Evolutionary conservation across 805 yeast species (phyloP).

Genomic region (Clavispora santaluciae): DNA sequence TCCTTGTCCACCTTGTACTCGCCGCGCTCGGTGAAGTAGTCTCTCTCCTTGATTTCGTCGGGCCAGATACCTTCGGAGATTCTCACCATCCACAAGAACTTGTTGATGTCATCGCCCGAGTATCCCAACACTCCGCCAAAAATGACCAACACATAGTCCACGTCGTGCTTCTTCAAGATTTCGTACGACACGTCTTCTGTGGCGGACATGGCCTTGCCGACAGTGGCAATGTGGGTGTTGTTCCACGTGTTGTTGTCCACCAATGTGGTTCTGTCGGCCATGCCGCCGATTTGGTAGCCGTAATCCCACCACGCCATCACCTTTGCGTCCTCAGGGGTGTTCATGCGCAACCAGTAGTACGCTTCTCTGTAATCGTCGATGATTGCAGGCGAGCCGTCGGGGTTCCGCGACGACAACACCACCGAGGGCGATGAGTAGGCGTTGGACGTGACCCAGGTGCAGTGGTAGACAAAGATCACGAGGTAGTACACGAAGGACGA

Average conservation of each 20-base stretch:
- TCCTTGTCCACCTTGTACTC: slow-evolving; percentile 81
- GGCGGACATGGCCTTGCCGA: slow-evolving; percentile 96
- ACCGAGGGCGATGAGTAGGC: slow-evolving; percentile 98
- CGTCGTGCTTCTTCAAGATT: slow-evolving; percentile 85
- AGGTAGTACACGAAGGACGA: slow-evolving; percentile 70
- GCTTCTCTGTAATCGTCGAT: slow-evolving; percentile 99
- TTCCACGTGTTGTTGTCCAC: slow-evolving; percentile 99
- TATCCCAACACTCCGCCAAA: slow-evolving; percentile 93
- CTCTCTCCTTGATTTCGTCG: slow-evolving; percentile 86
- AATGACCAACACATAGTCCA: slow-evolving; percentile 86
- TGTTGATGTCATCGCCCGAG: slow-evolving; percentile 95
- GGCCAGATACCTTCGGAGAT: slow-evolving; percentile 99
- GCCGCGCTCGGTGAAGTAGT: slow-evolving; percentile 78
- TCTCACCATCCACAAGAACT: slow-evolving; percentile 98
- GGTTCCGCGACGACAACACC: slow-evolving; percentile 74
- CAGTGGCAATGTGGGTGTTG: slow-evolving; percentile 98
- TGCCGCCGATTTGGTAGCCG: slow-evolving; percentile 99
- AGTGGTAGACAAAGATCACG: slow-evolving; percentile 80
- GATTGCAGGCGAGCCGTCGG: slow-evolving; percentile 79
- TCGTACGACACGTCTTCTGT: slow-evolving; percentile 84
- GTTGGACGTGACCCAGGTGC: slow-evolving; percentile 94
- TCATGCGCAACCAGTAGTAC: slow-evolving; percentile 97
- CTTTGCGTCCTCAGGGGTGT: slow-evolving; percentile 92
- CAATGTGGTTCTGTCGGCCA: slow-evolving; percentile 98
- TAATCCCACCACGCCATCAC: slow-evolving; percentile 99